phyloP scores from a whole-genome alignment of 805 yeast genomes.

The Sungouiella blattae region DNA sequence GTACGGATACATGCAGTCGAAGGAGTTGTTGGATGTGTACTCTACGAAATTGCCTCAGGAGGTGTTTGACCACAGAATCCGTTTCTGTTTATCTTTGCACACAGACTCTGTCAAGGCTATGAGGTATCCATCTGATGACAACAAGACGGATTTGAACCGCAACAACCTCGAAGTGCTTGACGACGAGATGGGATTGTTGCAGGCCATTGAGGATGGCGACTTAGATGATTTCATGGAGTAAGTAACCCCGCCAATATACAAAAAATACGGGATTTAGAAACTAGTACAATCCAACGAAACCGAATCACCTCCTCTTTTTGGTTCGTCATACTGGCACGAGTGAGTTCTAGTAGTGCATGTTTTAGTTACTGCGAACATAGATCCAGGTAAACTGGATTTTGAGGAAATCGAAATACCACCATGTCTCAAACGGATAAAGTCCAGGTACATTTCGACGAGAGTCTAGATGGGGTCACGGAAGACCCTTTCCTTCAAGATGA shows the following conservation, averaged over 20 bases:
- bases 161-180: conserved; percentile 32
- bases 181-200: conserved; percentile 41
- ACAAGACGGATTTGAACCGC: conserved; percentile 24
- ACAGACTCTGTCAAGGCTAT: conserved; percentile 91
- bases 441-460: conserved; percentile 24
- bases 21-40: conserved; percentile 81
- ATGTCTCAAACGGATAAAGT: conserved; percentile 10
- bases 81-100: conserved; percentile 84
- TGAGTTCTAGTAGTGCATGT: no score
- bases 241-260: no score
- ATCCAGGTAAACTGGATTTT: no score
- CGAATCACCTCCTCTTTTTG: no score
- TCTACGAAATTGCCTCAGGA: conserved; percentile 83
- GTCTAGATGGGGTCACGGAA: conserved; percentile 26
- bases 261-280: no score
- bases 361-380: not conserved
- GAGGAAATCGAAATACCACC: no score
- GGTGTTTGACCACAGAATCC: conserved; percentile 89
- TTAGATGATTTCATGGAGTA: conserved; percentile 48
- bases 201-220: conserved; percentile 55
- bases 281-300: no score
- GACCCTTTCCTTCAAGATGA: conserved; percentile 41
- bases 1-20: conserved; percentile 85
- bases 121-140: conserved; percentile 70
- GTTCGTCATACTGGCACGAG: no score